phyloP scores from a whole-genome alignment of 2,329 filamentous ascomycete species.

The Fusarium scirpi region DNA sequence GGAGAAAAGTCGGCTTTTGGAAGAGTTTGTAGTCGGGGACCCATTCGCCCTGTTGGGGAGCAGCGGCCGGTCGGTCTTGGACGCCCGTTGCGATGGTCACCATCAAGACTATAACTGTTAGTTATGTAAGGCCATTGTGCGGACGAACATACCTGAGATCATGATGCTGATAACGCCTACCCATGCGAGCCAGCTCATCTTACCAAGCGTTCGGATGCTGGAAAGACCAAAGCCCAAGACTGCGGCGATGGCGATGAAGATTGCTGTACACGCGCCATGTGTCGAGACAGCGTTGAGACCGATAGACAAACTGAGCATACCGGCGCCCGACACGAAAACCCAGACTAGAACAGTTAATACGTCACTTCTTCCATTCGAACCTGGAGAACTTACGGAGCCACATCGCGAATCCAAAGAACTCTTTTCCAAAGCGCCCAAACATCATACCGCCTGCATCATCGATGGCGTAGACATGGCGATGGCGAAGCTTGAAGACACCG shows the following conservation, averaged over 20 bases:
- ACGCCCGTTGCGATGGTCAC: conserved; percentile 42
- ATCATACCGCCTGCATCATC: conserved; percentile 64
- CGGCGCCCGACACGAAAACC: conserved; percentile 36
- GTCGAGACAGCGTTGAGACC: conserved; percentile 54
- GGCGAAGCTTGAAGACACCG: conserved; percentile 63
- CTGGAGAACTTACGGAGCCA: conserved; percentile 49
- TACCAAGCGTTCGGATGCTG: conserved; percentile 49
- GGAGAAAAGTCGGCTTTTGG: conserved; percentile 48
- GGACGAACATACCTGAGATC: conserved; percentile 3
- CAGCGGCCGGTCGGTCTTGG: conserved; percentile 31
- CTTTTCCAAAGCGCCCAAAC: conserved; percentile 60
- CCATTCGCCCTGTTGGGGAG: conserved; percentile 40
- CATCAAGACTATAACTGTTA: conserved; percentile 20
- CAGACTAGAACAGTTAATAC: conserved; percentile 11
- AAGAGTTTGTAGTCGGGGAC: conserved; percentile 50
- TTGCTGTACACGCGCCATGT: conserved; percentile 54
- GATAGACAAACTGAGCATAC: conserved; percentile 51
- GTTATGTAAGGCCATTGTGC: fast-evolving
- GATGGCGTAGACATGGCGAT: conserved; percentile 65
- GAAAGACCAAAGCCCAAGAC: conserved; percentile 47
- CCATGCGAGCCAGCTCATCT: conserved; percentile 51
- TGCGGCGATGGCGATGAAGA: conserved; percentile 54
- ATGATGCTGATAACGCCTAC: conserved; percentile 35
- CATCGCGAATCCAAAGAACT: conserved; percentile 54
- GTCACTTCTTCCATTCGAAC: fast-evolving